These are phyloP conservation scores for Penicillium coprophilum DNA, from an alignment of 495 filamentous ascomycete species.

Conservation along the genomic window DNA sequence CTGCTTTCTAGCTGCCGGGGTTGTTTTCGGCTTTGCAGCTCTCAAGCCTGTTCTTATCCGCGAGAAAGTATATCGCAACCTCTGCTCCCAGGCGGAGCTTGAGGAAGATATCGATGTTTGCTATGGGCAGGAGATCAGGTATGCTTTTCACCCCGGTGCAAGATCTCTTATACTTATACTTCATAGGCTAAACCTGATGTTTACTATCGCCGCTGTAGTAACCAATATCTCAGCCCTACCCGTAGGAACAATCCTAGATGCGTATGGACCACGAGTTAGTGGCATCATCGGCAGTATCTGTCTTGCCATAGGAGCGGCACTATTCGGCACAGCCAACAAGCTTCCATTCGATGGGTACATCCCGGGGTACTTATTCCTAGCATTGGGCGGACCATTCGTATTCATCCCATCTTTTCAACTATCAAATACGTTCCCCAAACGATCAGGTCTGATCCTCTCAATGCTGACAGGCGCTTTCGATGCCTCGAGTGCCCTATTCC, in stretches of 20 bases:
- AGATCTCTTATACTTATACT: constrained; percentile 4
- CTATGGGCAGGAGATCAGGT: constrained; percentile 74
- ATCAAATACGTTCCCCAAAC: constrained; percentile 86
- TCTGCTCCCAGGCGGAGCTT: constrained; percentile 58
- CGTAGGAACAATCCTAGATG: constrained; percentile 81
- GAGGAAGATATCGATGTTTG: constrained; percentile 63
- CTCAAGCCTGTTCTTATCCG: constrained; percentile 67
- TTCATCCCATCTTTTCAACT: constrained; percentile 92
- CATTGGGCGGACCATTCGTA: constrained; percentile 83
- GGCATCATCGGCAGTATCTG: constrained; percentile 70
- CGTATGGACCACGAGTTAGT: constrained; percentile 74
- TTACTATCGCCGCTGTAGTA: constrained; percentile 66
- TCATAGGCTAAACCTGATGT: constrained; percentile 78
- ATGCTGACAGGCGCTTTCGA: constrained; percentile 89
- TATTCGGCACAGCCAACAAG: constrained; percentile 66
- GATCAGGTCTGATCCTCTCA: constrained; percentile 81
- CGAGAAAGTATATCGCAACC: constrained; percentile 63
- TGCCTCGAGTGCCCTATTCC: constrained; percentile 81
- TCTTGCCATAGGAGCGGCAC: constrained; percentile 64
- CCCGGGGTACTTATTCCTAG: constrained; percentile 75
- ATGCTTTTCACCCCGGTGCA: constrained; percentile 2
- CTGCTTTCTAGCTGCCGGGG: constrained; percentile 75
- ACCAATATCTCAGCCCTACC: constrained; percentile 67
- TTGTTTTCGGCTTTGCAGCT: constrained; percentile 74
- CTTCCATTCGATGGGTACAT: constrained; percentile 72